Base-by-base conservation (phyloP, 805 yeast species). In the Wickerhamiella lipophila region DNA sequence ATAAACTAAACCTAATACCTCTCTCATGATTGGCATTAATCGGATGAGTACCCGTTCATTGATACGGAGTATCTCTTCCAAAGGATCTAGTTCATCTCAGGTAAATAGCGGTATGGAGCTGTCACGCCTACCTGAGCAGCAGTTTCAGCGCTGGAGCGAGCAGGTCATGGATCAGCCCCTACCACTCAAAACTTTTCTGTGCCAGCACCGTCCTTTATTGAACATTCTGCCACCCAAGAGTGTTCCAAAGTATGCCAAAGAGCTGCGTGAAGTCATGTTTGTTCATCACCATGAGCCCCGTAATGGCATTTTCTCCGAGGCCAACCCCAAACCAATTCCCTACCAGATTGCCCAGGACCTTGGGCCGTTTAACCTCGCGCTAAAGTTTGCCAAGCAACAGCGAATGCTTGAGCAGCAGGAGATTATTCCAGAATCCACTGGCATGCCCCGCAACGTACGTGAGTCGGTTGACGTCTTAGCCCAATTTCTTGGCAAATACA, bases 161-260 rank as follows among this genome's bases (percentile, higher is more conserved):
- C 52, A 49, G 47, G 51, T 55, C 49, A 30, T 35, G 22, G 58
- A 52, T 40, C 46, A 51, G 49, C 49, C 58, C 7, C 56, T 61
- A 18, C 59, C 63, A 22, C 53, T 57, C 19, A 71, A 69, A 39
- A 69, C 73, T 2, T 58, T 72, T 34, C 68, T 70, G 55, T 72
- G 75, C 11, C 73, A 74, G 12, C 69, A 70, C 53, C 64, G 69
- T 30, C 76, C 76, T 1, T 56, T 72, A 34, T 55, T 71, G 52
- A 70, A 72, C 11, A 64, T 68, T 49, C 61, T 34, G 8, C 53
- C 32, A 21, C 18, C 34, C 8, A 15, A 18, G 19, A n/a, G 9
- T 7, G 29, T 36, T 8, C 41, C 35, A 22, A 22, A 15, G 11
- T 23, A 19, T 25, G 51, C 50, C 27, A 18, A 18, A 8, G 52